Base-by-base conservation (phyloP, 371 early-diverging fungal genomes). In the Coemansia sp. region DNA sequence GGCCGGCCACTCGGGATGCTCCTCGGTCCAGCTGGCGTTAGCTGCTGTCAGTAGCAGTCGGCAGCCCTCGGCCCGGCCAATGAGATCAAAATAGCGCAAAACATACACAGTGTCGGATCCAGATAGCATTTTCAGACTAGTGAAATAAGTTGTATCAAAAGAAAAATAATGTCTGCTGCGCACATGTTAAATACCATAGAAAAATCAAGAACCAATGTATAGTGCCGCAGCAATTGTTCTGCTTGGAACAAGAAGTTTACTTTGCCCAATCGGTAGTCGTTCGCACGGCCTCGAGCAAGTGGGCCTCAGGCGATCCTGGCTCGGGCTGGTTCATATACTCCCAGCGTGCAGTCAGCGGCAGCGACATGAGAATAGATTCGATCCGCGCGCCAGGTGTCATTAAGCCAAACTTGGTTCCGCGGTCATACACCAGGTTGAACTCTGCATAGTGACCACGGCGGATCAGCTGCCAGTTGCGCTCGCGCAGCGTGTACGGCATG, bases 321-420 rank as follows among this genome's bases (percentile, higher is more conserved):
- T 79, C 82, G 0, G 94, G 93, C 50, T 82, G 78, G 57, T 93
- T 88, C 85, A 87, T 87, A 83, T 97, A 94, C 80, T 92, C 93
- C 94, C 94, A 94, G 9, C 93, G 80, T 8, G 93, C 89, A 9
- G 93, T 90, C 58, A 92, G 81, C 2, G 94, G 94, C 72, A 94
- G 74, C 37, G 91, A 88, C 90, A 94, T 91, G 64, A 94, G 68
- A 39, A 94, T 93, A 59, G 90, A 88, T 79, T 94, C 94, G 33
- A 93, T 90, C n/a, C 94, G 82, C 5, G 93, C 87, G 33, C 92
- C 91, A 2, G 77, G 77, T 3, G 94, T 93, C 71, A 86, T 80
- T 55, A 94, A 78, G 5, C 94, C 94, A 82, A 94, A 94, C 73
- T 93, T 93, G 33, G 94, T 94, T 51, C 94, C 94, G 37, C 94